Conservation (phyloP, 352 stramenopile genomes). For the Globisporangium cederbergense region DNA sequence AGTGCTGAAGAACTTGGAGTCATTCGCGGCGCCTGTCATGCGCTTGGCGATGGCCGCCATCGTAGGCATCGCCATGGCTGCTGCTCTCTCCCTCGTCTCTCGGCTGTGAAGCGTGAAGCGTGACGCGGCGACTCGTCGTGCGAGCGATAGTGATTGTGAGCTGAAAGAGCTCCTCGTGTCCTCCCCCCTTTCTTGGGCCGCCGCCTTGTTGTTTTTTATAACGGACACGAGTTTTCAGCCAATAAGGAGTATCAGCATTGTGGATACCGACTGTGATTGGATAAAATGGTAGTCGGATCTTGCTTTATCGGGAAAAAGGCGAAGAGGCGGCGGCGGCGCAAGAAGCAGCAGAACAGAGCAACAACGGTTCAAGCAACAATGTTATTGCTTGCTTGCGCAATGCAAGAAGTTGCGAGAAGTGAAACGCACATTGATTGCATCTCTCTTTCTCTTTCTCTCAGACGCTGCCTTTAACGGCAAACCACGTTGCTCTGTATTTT, state of each 20-base stretch:
- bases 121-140: neutral
- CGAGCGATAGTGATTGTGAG: slow-evolving; percentile 1
- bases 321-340: neutral
- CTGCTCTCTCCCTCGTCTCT: slow-evolving; percentile 1
- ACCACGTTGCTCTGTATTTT: too few relatives aligned
- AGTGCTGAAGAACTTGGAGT: slow-evolving; percentile 99
- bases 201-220: slow-evolving; percentile 5
- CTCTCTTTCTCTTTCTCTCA: neutral
- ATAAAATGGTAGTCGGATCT: neutral
- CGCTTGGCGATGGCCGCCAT: slow-evolving; percentile 87
- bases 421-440: slow-evolving; percentile 2
- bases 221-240: slow-evolving; percentile 8
- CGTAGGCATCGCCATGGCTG: slow-evolving; percentile 76
- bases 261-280: neutral
- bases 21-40: slow-evolving; percentile 89
- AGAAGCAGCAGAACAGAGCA: neutral
- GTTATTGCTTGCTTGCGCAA: neutral
- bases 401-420: neutral
- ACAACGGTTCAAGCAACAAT: slow-evolving; percentile 9
- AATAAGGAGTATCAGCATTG: neutral
- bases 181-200: neutral
- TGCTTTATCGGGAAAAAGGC: neutral
- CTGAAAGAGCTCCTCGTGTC: slow-evolving; percentile 10
- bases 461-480: too few relatives aligned
- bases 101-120: neutral